Percentiles rank a stretch among this genome's conserved stretches.
phyloP scores from a whole-genome alignment of 345 rosid species.

The Iberis pinnata region DNA sequence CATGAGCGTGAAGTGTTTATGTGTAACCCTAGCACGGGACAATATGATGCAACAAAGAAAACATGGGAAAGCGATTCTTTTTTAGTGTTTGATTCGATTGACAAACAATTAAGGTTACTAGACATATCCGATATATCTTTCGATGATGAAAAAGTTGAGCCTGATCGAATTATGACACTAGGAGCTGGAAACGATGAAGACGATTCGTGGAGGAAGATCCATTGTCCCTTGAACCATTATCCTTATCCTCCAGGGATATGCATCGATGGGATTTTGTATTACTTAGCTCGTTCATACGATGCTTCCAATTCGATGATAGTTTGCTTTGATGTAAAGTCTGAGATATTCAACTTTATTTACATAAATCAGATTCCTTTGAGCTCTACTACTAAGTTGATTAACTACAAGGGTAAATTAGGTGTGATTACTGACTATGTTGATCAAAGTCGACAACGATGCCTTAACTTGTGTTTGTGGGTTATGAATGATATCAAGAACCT shows the following conservation, averaged over 20 bases:
- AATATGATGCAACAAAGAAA: too few species aligned
- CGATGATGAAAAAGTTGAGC: neutral
- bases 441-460: too few species aligned
- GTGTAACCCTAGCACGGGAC: too few species aligned
- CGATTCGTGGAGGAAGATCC: neutral
- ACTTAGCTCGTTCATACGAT: neutral
- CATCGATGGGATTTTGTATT: slow-evolving; percentile 4
- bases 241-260: neutral
- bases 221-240: neutral
- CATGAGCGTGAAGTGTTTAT: too few species aligned
- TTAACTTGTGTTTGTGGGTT: neutral
- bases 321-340: slow-evolving; percentile 1
- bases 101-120: too few species aligned
- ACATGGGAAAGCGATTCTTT: too few species aligned
- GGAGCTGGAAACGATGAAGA: neutral
- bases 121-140: too few species aligned
- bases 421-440: neutral
- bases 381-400: neutral
- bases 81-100: neutral
- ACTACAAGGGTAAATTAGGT: neutral
- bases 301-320: neutral
- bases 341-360: neutral
- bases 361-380: neutral
- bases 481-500: neutral
- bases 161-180: neutral